phyloP scores from a whole-genome alignment of 2,329 filamentous ascomycete genomes.

The Penicillium sp. region DNA sequence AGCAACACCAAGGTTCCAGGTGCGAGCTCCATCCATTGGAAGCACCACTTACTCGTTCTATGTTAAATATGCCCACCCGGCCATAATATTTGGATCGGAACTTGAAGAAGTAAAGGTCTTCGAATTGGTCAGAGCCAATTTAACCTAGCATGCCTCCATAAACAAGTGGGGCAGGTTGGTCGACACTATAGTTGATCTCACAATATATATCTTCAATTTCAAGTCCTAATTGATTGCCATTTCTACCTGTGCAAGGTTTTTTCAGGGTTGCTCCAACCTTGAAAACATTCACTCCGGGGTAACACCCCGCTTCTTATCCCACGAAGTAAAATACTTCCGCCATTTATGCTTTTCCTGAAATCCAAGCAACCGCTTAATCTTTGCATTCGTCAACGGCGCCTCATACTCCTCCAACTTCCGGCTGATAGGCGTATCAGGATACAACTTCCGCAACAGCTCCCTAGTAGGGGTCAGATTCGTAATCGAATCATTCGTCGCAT shows the following conservation, averaged over 20 bases:
- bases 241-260: neutral
- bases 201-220: neutral
- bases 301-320: constrained; percentile 12
- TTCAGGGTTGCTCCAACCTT: too few relatives aligned
- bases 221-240: neutral
- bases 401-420: constrained; percentile 60
- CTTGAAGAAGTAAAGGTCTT: too few relatives aligned
- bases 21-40: too few relatives aligned
- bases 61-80: too few relatives aligned
- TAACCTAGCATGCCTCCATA: too few relatives aligned
- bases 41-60: too few relatives aligned
- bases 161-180: neutral
- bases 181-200: neutral
- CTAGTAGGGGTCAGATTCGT: constrained; percentile 52
- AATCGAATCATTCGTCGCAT: constrained; percentile 63
- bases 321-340: constrained; percentile 18
- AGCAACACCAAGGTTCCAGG: too few relatives aligned
- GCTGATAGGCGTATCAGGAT: constrained; percentile 53
- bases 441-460: constrained; percentile 52
- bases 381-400: constrained; percentile 61
- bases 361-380: constrained; percentile 59
- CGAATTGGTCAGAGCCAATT: too few relatives aligned
- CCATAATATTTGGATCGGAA: too few relatives aligned
- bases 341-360: constrained; percentile 57
- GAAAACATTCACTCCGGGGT: too few relatives aligned